Percentiles rank a stretch among this genome's conserved stretches.
Evolutionary conservation across 352 stramenopile species (phyloP).

Genomic region (Globisporangium irregulare): DNA sequence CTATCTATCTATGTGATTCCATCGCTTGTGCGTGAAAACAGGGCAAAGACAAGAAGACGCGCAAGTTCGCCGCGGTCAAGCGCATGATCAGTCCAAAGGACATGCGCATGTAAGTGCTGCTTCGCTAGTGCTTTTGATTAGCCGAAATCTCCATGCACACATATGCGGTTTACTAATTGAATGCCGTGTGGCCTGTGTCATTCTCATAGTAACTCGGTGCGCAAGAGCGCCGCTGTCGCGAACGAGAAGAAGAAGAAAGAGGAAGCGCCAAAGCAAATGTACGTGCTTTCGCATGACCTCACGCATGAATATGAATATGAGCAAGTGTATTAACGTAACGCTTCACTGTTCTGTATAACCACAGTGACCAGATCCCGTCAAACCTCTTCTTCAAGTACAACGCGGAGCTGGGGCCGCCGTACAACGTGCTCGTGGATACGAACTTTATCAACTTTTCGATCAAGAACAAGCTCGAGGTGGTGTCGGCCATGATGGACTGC

Average conservation of each 20-base stretch:
- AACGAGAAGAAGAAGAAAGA: constrained; percentile 89
- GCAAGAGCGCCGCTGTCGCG: constrained; percentile 67
- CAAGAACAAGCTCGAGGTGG: constrained; percentile 98
- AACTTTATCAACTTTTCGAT: constrained; percentile 99
- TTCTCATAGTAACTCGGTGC: constrained; percentile 66
- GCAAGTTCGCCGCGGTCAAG: constrained; percentile 98
- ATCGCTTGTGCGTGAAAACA: constrained; percentile 18
- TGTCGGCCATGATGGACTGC: constrained; percentile 99
- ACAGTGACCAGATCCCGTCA: constrained; percentile 93
- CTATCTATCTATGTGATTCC: background rate
- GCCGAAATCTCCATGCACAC: background rate
- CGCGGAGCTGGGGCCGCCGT: constrained; percentile 96
- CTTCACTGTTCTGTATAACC: background rate
- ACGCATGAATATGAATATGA: background rate
- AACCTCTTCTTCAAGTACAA: constrained; percentile 99
- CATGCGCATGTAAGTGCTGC: constrained; percentile 88
- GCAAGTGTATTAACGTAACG: background rate
- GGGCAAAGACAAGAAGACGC: constrained; percentile 98
- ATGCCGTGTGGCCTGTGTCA: background rate
- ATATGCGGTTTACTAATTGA: background rate
- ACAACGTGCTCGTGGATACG: constrained; percentile 99
- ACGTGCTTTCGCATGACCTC: constrained; percentile 7
- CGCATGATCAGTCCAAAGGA: constrained; percentile 99
- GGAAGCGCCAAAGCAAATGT: constrained; percentile 93
- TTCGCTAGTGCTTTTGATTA: background rate